Base-by-base conservation (phyloP, 192 early-diverging fungal species). In the Backusella luteola region DNA sequence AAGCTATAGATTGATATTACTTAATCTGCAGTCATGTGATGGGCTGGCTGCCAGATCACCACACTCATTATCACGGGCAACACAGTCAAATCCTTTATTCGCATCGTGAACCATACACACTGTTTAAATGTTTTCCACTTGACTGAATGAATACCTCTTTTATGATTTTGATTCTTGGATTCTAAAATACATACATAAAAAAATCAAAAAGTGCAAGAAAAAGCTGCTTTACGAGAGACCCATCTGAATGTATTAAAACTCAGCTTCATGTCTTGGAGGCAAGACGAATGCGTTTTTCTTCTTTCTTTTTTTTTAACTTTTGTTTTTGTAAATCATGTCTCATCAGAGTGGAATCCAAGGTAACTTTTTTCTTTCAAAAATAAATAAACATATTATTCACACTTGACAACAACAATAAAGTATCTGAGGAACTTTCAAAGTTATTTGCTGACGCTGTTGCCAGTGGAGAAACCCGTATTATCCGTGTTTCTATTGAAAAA, bases 291-390 rank as follows among this genome's bases (percentile, higher is more conserved):
- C 56, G 56, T 44, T 44, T 32, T 44, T 29, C 56, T 14, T 63
- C 23, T 29, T 63, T 56, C 53, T 59, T 59, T 29, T 21, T 63
- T 56, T 26, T 53, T 56, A 56, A 12, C n/a, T 63, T 63, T 53
- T 17, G 7, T 53, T 53, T 63, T 63, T 63, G 56, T 29, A 63
- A 29, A 34, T 39, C n/a, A 88, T 88, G 87, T 86, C 87, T 71
- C 86, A 88, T 73, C 87, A 89, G 71, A 86, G 86, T 77, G 87
- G 87, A 39, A 89, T 89, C 73, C 59, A 76, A 84, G 82, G 87
- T 84, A 79, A 70, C 66, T 14, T 44, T 49, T 7, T 49, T 49
- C 19, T 49, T 49, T 39, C 38, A 35, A 19, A 38, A n/a, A 19
- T 7, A 41, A 5, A 9, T 23, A n/a, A 19, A 49, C 19, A 6